Evolutionary conservation across 2,329 filamentous ascomycete species (phyloP).

Genomic region (Cercospora sojina): DNA sequence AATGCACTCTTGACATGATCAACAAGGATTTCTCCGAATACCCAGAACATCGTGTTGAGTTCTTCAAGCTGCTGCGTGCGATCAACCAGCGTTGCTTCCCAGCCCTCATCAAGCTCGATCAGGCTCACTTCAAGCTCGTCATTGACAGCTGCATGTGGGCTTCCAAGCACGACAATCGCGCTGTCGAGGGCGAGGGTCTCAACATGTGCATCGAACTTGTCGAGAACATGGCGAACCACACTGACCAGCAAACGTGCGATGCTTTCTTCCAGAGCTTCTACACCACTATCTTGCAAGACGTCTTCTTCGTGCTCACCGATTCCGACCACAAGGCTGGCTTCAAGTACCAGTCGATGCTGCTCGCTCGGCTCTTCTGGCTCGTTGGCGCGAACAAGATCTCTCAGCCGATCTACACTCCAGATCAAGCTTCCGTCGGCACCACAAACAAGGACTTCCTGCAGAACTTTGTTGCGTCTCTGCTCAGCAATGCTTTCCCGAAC

Average conservation of each 20-base stretch:
- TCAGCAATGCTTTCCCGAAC: slow-evolving; percentile 91
- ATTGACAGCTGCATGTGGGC: slow-evolving; percentile 99
- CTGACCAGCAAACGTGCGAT: slow-evolving; percentile 80
- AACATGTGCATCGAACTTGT: slow-evolving; percentile 98
- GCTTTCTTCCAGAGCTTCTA: slow-evolving; percentile 99
- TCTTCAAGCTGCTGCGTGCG: slow-evolving; percentile 92
- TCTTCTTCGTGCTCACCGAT: slow-evolving; percentile 97
- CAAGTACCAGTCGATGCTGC: slow-evolving; percentile 91
- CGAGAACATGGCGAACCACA: slow-evolving; percentile 87
- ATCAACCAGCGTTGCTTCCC: slow-evolving; percentile 99
- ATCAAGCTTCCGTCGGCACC: slow-evolving; percentile 79
- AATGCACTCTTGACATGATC: slow-evolving; percentile 99
- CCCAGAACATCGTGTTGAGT: slow-evolving; percentile 97
- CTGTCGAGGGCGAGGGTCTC: slow-evolving; percentile 92
- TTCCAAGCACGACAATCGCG: slow-evolving; percentile 99
- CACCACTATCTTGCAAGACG: slow-evolving; percentile 90
- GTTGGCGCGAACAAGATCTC: slow-evolving; percentile 87
- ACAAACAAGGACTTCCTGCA: slow-evolving; percentile 87
- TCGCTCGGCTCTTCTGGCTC: slow-evolving; percentile 95
- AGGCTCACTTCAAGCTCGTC: slow-evolving; percentile 97
- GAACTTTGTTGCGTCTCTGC: slow-evolving; percentile 78
- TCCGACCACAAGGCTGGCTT: slow-evolving; percentile 98
- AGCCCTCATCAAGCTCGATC: slow-evolving; percentile 87
- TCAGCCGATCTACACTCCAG: slow-evolving; percentile 82
- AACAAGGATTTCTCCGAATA: slow-evolving; percentile 99